Evolutionary conservation across 768 basidiomycete species (phyloP), one percentile per base, ranked within the genome.

Genomic region (Chalciporus chontae): DNA sequence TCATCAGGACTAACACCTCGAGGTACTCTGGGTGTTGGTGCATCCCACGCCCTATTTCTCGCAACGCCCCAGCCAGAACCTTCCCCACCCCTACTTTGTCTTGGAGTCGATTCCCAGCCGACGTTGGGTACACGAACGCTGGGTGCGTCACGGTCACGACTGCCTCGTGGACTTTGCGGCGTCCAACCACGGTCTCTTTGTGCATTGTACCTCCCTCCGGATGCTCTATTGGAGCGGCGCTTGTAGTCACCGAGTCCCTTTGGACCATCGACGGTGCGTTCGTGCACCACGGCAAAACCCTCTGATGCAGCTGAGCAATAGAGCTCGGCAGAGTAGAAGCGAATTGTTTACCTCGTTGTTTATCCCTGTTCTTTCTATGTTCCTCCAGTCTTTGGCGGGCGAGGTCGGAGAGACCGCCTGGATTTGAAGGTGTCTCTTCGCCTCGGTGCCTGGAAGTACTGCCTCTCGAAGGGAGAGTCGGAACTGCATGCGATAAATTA

Each of bases 91-190:
- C 73, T 71, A 42, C 70, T 69, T 55, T 68, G 71, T 27, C 85
- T 78, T 10, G 94, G 94, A 1, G 94, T 98, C 8, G 94, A 88
- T 46, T 96, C 94, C 94, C 94, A 98, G 2, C 84, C 85, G 48
- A 91, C 81, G 66, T 95, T 92, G 0, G 94, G 93, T 14, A 96
- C 87, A 26, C 94, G 84, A 27, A 93, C 83, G 56, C 90, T 93
- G 0, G 90, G 88, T 9, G 82, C 82, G 57, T 89, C 85, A 10
- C 54, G 54, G 14, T 62, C 58, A 19, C 62, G 65, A 15, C 71
- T 67, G 32, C 70, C 68, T 31, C 78, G 77, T n/a, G 79, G 76
- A 23, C 77, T 78, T 29, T 77, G 81, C 15, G 86, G 84, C 3
- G 84, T 85, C 11, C 73, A 71, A 58, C 84, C 81, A 84, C 81